phyloP scores from a whole-genome alignment of 164 flowering plant species.

The Nymphaea thermarum region DNA sequence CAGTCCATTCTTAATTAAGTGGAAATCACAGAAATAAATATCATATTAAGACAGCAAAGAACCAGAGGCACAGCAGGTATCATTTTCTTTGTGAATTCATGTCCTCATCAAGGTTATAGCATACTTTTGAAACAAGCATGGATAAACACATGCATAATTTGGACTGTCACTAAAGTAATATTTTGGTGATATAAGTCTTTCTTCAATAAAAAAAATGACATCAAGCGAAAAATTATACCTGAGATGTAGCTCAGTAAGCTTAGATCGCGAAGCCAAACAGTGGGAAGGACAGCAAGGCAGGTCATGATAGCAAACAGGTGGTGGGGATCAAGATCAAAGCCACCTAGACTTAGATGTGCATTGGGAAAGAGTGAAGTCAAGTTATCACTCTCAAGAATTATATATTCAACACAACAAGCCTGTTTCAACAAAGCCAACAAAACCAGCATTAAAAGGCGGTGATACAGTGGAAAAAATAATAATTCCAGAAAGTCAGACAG shows the following conservation, averaged over 20 bases:
- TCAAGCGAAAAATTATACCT: slow-evolving; percentile 22
- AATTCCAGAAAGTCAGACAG: background rate
- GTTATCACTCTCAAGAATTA: slow-evolving; percentile 93
- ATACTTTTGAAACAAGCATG: no score
- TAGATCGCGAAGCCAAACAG: slow-evolving; percentile 81
- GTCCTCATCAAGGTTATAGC: no score
- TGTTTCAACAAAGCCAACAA: slow-evolving; percentile 13
- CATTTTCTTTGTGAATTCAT: no score
- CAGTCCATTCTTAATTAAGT: no score
- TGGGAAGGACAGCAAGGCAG: slow-evolving; percentile 82
- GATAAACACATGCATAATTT: no score
- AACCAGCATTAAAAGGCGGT: background rate
- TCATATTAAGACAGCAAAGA: no score
- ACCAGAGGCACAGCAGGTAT: no score
- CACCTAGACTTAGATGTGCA: slow-evolving; percentile 63
- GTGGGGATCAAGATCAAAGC: slow-evolving; percentile 35
- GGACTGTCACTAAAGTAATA: no score
- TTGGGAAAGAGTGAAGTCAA: slow-evolving; percentile 83
- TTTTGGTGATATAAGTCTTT: no score
- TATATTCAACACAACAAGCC: slow-evolving; percentile 91
- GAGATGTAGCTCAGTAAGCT: slow-evolving; percentile 86
- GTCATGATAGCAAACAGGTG: slow-evolving; percentile 65
- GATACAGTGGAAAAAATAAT: background rate
- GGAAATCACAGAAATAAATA: no score
- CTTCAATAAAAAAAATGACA: no score